phyloP scores from a whole-genome alignment of 169 alveolate genomes.

The Plasmodium vivax region DNA sequence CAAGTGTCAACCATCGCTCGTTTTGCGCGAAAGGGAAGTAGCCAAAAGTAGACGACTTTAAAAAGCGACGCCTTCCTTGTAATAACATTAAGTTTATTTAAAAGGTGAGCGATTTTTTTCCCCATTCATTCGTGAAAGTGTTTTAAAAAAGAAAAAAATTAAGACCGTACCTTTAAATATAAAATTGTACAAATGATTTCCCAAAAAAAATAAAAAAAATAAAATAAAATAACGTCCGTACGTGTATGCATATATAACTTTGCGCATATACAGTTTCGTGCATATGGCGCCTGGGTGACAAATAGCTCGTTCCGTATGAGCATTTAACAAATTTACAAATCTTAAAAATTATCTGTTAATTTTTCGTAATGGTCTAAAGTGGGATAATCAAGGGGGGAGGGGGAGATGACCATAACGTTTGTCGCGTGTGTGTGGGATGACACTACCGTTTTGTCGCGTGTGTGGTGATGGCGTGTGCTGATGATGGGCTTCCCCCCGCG shows the following conservation, averaged over 20 bases:
- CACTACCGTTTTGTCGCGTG: background rate
- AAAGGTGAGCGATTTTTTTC: background rate
- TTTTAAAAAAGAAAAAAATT: background rate
- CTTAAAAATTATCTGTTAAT: conserved; percentile 38
- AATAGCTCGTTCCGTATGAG: background rate
- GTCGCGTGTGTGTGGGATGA: background rate
- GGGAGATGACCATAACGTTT: background rate
- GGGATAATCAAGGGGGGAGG: background rate
- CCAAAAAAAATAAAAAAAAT: background rate
- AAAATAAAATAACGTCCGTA: background rate
- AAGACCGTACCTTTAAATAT: background rate
- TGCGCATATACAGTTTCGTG: background rate
- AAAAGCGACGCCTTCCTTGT: background rate
- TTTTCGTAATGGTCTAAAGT: conserved; percentile 35
- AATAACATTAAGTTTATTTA: background rate
- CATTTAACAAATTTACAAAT: conserved; percentile 21
- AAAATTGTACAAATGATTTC: background rate
- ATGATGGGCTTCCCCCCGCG: background rate
- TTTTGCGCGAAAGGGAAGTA: background rate
- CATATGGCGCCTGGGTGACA: background rate
- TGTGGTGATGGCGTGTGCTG: background rate
- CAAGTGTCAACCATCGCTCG: background rate
- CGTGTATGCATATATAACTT: background rate
- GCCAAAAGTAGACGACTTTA: background rate
- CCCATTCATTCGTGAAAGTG: background rate